phyloP scores from a whole-genome alignment of 345 rosid species.

The Acer campestre region DNA sequence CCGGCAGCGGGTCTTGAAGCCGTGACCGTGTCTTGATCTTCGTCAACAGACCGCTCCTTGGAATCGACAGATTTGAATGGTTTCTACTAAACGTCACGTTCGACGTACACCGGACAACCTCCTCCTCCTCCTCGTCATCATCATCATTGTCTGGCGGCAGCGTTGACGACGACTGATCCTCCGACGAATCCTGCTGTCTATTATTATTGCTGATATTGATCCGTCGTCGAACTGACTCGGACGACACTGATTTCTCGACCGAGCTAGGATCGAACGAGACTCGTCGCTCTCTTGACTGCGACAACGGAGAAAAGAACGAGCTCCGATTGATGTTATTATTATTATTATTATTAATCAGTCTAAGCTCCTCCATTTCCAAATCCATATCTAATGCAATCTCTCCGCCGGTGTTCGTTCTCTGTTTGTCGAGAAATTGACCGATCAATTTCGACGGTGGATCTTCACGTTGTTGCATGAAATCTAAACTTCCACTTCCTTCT shows the following conservation, averaged over 20 bases:
- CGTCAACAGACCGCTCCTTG: slow-evolving; percentile 39
- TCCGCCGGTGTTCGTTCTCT: slow-evolving; percentile 15
- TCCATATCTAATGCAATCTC: slow-evolving; percentile 82
- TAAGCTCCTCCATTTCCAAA: slow-evolving; percentile 58
- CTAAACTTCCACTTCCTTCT: slow-evolving; percentile 29
- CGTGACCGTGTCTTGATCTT: slow-evolving; percentile 68
- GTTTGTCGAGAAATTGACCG: slow-evolving; percentile 35
- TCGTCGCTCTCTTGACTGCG: slow-evolving; percentile 38
- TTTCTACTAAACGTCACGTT: slow-evolving; percentile 39
- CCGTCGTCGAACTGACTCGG: slow-evolving; percentile 34
- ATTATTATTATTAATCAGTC: neutral
- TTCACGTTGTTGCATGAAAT: slow-evolving; percentile 18
- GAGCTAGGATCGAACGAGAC: slow-evolving; percentile 58
- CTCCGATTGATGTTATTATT: neutral
- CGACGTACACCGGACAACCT: slow-evolving; percentile 53
- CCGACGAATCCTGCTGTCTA: slow-evolving; percentile 14
- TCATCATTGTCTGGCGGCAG: neutral
- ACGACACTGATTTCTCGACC: slow-evolving; percentile 7
- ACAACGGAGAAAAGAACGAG: slow-evolving; percentile 5
- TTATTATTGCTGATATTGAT: neutral
- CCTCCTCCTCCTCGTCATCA: slow-evolving; percentile 14
- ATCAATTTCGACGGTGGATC: slow-evolving; percentile 44
- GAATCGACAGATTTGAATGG: slow-evolving; percentile 34
- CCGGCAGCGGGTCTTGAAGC: slow-evolving; percentile 66
- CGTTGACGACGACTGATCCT: neutral